Base-by-base conservation (phyloP, 164 flowering plant species). In the Dillenia suffruticosa region DNA sequence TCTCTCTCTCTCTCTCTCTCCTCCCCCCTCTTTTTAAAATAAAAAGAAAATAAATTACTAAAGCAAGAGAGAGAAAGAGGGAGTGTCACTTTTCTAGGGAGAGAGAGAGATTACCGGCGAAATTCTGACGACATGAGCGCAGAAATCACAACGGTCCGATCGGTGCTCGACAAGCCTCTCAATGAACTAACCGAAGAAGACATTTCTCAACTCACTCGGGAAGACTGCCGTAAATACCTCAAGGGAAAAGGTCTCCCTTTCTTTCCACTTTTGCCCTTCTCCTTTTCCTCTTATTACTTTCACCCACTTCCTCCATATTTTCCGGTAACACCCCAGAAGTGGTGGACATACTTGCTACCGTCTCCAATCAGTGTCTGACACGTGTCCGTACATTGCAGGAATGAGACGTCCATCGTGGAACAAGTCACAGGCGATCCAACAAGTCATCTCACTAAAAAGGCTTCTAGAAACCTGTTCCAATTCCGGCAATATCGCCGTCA, bases 161-260 rank as follows among this genome's bases (percentile, higher is more conserved):
- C 95, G 11, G 72, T 78, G 6, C 88, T 93, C 6, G 90, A 90
- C 72, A 93, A 93, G 67, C 96, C 98, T 44, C 81, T 89, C 52
- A 67, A 68, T 63, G 81, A 70, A 49, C 94, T 93, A 57, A 93
- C 96, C 9, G 95, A 90, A 60, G 97, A 90, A 16, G 98, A 93
- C 81, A 87, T 93, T 75, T 84, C 97, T 12, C 98, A 90, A 81
- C 84, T 90, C 75, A 93, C 98, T 15, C 94, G 98, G 43, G 98
- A 90, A 66, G 97, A 93, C 67, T 93, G 97, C 74, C 89, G 97
- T 72, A 84, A 77, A 52, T 93, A 75, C 68, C 98, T 93, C 85
- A 85, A 82, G 73, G 83, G 84, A 15, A 93, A 93, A 89, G 97
- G 98, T 88, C 17, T 12, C 56, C 44, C 24, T 26, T 47, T 22